Conservation (phyloP, 768 basidiomycete species). For the Mycena vitilis region DNA sequence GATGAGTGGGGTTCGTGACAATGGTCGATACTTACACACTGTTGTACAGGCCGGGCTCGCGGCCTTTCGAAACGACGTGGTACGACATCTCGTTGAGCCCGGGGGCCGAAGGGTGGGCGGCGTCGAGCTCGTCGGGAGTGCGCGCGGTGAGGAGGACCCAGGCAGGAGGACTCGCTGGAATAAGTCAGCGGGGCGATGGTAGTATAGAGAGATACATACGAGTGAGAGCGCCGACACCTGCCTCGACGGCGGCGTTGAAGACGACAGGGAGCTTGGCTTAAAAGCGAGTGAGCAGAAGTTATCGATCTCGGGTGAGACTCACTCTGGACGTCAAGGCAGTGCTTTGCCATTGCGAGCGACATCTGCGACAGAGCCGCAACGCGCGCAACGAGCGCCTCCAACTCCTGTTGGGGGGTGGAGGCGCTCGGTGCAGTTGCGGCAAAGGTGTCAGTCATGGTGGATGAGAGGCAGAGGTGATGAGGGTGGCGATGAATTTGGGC, state of each 20-base stretch:
- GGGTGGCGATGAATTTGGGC: too few species aligned
- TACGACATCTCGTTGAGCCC: background rate
- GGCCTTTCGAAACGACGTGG: background rate
- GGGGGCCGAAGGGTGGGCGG: background rate
- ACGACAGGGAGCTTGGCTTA: background rate
- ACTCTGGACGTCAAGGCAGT: constrained; percentile 13
- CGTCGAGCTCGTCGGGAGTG: background rate
- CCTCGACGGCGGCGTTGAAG: background rate
- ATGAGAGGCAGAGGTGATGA: too few species aligned
- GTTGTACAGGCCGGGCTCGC: constrained; percentile 1
- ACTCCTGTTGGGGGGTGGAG: constrained; percentile 7
- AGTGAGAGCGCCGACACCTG: background rate
- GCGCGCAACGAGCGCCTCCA: background rate
- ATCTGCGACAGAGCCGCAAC: constrained; percentile 6
- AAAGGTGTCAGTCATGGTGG: too few species aligned
- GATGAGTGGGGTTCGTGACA: background rate
- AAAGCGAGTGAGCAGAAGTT: background rate
- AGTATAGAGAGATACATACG: background rate
- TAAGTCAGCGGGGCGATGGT: background rate
- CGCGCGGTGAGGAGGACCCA: background rate
- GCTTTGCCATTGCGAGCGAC: constrained; percentile 12
- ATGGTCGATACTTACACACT: background rate
- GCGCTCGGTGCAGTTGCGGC: background rate
- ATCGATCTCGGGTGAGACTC: background rate
- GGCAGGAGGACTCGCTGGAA: background rate